Conservation (phyloP, 805 yeast species). For the Nematodospora valgi region DNA sequence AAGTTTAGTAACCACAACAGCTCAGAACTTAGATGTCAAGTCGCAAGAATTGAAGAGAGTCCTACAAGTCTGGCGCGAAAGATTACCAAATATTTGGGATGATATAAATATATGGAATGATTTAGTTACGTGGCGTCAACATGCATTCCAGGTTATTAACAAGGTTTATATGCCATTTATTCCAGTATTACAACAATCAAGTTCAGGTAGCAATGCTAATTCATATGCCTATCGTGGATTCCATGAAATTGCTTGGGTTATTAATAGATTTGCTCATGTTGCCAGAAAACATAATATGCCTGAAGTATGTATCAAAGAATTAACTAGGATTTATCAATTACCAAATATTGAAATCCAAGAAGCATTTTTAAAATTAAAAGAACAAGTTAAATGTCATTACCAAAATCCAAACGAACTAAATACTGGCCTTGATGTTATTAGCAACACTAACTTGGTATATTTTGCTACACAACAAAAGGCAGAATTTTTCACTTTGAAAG, state of each 20-base stretch:
- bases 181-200: conserved; percentile 72
- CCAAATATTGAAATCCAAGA: conserved; percentile 99
- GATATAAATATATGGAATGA: conserved; percentile 98
- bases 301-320: conserved; percentile 89
- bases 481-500: conserved; percentile 94
- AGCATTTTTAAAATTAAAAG: conserved; percentile 91
- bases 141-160: conserved; percentile 94
- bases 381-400: conserved; percentile 96
- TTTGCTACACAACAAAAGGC: conserved; percentile 98
- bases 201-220: conserved; percentile 68
- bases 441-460: conserved; percentile 92
- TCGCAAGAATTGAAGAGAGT: conserved; percentile 94
- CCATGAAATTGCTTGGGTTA: conserved; percentile 99
- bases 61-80: conserved; percentile 95
- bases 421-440: conserved; percentile 94
- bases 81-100: conserved; percentile 95
- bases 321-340: conserved; percentile 88
- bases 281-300: conserved; percentile 97
- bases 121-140: conserved; percentile 97
- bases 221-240: conserved; percentile 97
- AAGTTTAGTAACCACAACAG: conserved; percentile 82
- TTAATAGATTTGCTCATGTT: conserved; percentile 96
- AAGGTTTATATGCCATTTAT: conserved; percentile 90
- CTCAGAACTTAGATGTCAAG: conserved; percentile 86
- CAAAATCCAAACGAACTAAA: conserved; percentile 86